phyloP scores from a whole-genome alignment of 2,329 filamentous ascomycete species.

The Fusarium chaquense region DNA sequence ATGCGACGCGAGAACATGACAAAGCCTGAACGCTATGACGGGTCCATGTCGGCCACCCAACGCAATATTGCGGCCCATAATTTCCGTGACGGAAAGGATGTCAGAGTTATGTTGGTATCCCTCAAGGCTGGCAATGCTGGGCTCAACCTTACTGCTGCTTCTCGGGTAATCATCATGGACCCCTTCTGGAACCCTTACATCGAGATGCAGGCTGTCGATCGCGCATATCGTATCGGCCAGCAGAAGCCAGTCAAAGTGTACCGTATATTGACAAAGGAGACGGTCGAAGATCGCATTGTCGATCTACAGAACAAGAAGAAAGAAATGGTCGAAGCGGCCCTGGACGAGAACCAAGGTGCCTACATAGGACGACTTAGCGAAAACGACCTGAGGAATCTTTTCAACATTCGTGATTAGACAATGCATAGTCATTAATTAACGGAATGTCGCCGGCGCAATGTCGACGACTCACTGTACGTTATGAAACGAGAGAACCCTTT shows the following conservation, averaged over 20 bases:
- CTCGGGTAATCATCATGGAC: slow-evolving; percentile 89
- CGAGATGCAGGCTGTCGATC: slow-evolving; percentile 91
- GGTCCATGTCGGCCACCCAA: slow-evolving; percentile 76
- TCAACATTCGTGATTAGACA: slow-evolving; percentile 51
- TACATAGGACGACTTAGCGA: slow-evolving; percentile 74
- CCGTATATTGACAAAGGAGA: slow-evolving; percentile 79
- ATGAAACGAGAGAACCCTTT: background rate
- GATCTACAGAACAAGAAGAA: slow-evolving; percentile 83
- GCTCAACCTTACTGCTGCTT: slow-evolving; percentile 85
- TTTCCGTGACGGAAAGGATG: slow-evolving; percentile 73
- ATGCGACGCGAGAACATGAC: slow-evolving; percentile 72
- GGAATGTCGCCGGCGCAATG: background rate
- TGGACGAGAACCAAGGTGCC: slow-evolving; percentile 79
- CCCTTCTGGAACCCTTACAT: slow-evolving; percentile 96
- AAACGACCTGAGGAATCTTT: slow-evolving; percentile 77
- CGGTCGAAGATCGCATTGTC: slow-evolving; percentile 89
- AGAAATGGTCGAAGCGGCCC: slow-evolving; percentile 78
- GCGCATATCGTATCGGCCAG: slow-evolving; percentile 90
- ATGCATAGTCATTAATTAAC: background rate
- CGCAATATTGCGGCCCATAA: slow-evolving; percentile 77
- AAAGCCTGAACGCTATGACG: slow-evolving; percentile 80
- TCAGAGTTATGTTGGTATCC: slow-evolving; percentile 83
- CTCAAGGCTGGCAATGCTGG: slow-evolving; percentile 85
- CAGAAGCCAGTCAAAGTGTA: slow-evolving; percentile 79
- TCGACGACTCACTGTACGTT: background rate